Percentiles rank a stretch among this genome's conserved stretches.
phyloP scores from a whole-genome alignment of 768 basidiomycete species.

The Tulasnella sp. region DNA sequence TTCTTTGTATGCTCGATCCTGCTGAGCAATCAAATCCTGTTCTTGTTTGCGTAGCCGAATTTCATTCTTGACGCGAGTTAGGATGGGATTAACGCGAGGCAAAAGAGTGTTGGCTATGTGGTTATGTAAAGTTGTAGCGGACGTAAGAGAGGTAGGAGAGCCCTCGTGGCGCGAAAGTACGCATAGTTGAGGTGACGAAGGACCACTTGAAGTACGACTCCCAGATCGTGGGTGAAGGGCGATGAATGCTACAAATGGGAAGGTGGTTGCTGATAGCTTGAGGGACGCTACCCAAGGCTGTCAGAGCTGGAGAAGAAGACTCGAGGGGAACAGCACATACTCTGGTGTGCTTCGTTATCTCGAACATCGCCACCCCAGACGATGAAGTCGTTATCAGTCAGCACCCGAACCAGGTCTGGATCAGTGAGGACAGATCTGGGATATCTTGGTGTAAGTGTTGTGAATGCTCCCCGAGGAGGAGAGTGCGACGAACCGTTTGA shows the following conservation, averaged over 20 bases:
- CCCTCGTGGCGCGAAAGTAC: conserved; percentile 86
- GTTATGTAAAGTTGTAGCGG: conserved; percentile 55
- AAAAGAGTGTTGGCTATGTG: conserved; percentile 70
- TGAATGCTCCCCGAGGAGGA: neutral
- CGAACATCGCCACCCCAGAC: conserved; percentile 93
- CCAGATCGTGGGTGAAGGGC: conserved; percentile 66
- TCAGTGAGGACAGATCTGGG: conserved; percentile 71
- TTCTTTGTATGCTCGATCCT: conserved; percentile 73
- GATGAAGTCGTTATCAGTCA: conserved; percentile 70
- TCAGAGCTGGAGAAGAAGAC: conserved; percentile 23
- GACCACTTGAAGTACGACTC: conserved; percentile 38
- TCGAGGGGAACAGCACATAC: conserved; percentile 37
- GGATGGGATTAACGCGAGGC: conserved; percentile 74
- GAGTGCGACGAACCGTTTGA: conserved; percentile 60
- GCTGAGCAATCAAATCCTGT: conserved; percentile 61
- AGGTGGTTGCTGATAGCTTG: conserved; percentile 83
- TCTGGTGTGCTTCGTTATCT: conserved; percentile 75
- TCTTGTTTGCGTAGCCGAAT: conserved; percentile 38
- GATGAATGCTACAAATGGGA: conserved; percentile 88
- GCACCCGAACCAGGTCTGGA: conserved; percentile 57
- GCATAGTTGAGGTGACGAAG: conserved; percentile 51
- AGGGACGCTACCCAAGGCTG: conserved; percentile 46
- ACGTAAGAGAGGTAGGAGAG: conserved; percentile 53
- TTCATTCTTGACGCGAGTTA: conserved; percentile 55
- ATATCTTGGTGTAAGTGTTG: neutral